Conservation (phyloP, 2,329 filamentous ascomycete genomes). For the Microsporum canis region DNA sequence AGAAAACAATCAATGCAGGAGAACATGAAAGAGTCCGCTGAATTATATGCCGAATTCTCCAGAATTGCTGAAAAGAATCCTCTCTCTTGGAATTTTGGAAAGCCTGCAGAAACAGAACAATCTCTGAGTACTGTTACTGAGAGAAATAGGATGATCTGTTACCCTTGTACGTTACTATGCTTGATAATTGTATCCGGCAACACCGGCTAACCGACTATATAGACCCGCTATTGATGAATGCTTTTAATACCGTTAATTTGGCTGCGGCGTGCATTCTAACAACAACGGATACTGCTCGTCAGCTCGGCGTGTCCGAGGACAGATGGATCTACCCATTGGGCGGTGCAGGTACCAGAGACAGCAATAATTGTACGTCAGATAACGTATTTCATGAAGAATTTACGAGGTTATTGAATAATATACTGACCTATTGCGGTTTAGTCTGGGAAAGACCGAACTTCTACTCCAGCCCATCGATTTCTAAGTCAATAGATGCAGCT, state of each 20-base stretch:
- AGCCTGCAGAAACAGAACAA: slow-evolving; percentile 35
- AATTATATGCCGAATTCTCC: slow-evolving; percentile 51
- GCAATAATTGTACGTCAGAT: slow-evolving; percentile 38
- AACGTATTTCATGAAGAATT: background rate
- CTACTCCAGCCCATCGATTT: slow-evolving; percentile 47
- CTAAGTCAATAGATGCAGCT: slow-evolving; percentile 45
- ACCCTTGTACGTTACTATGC: slow-evolving; percentile 43
- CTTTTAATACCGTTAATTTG: slow-evolving; percentile 58
- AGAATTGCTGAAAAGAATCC: slow-evolving; percentile 43
- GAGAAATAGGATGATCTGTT: slow-evolving; percentile 57
- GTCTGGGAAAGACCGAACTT: slow-evolving; percentile 54
- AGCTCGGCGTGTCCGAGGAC: slow-evolving; percentile 43
- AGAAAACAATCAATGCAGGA: slow-evolving; percentile 42
- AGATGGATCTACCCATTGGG: slow-evolving; percentile 55
- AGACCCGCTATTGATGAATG: slow-evolving; percentile 61
- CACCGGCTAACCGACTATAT: slow-evolving; percentile 7
- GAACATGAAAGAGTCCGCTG: slow-evolving; percentile 49
- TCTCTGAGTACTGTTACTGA: slow-evolving; percentile 44
- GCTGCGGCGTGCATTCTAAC: slow-evolving; percentile 52
- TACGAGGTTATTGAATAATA: background rate
- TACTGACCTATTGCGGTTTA: slow-evolving; percentile 18
- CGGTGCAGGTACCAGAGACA: slow-evolving; percentile 52
- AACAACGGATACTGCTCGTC: slow-evolving; percentile 42
- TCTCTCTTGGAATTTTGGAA: slow-evolving; percentile 48
- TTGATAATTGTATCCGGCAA: background rate